Base-by-base conservation (phyloP, 441 rosid species). In the Hura crepitans region DNA sequence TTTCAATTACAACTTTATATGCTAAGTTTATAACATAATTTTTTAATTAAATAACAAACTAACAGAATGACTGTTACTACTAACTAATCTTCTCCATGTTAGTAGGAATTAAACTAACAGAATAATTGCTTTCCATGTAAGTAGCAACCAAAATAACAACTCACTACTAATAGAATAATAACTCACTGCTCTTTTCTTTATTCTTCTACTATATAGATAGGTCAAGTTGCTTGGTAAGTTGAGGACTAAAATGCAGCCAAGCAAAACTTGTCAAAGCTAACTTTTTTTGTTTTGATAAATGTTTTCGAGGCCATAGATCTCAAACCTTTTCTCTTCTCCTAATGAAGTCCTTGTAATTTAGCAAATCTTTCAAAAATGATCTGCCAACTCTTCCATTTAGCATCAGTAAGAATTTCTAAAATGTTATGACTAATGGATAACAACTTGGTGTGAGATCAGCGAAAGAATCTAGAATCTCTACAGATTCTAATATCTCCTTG, bases 1-100 rank as follows among this genome's bases (percentile, higher is more conserved):
- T 89, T 69, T 87, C 89, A 54, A 85, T 88, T 76, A 85, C 88
- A 76, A 84, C 92, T 9, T 84, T 73, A 57, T 85, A 87, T 22
- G 84, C 87, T 69, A 77, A 87, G 50, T 85, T 77, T n/a, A n/a
- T n/a, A n/a, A n/a, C n/a, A n/a, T n/a, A n/a, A n/a, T n/a, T n/a
- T n/a, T n/a, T n/a, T n/a, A n/a, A n/a, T n/a, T n/a, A n/a, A n/a
- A n/a, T n/a, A n/a, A n/a, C n/a, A n/a, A n/a, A n/a, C n/a, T n/a
- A n/a, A n/a, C n/a, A n/a, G n/a, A n/a, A n/a, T n/a, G n/a, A n/a
- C n/a, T n/a, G n/a, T n/a, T n/a, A n/a, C n/a, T n/a, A n/a, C n/a
- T n/a, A n/a, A n/a, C n/a, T n/a, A n/a, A n/a, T n/a, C n/a, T n/a
- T n/a, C n/a, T n/a, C n/a, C n/a, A n/a, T n/a, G n/a, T n/a, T n/a